Base-by-base conservation (phyloP, 2,329 filamentous ascomycete species). In the Cytospora mali region DNA sequence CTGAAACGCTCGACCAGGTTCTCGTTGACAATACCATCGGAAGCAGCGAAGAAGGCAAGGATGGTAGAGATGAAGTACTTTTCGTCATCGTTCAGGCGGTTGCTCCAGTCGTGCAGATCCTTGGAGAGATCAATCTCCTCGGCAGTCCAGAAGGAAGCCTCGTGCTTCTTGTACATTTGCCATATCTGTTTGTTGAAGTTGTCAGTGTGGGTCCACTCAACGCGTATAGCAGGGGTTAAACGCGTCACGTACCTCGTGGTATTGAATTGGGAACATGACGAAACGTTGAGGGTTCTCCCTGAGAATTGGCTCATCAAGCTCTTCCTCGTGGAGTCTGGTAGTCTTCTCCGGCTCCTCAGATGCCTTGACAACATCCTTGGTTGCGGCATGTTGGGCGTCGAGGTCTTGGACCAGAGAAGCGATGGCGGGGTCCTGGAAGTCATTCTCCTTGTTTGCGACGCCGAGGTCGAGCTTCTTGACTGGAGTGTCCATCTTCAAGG, bases 151-250 rank as follows among this genome's bases (percentile, higher is more conserved):
- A 99, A 99, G 50, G 95, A 98, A 58, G 95, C 95, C 79, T 99
- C 94, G 69, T 93, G 93, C 83, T 98, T 98, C 88, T 99, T 99
- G 88, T 99, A 99, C 94, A 98, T 98, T 80, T 98, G 94, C 95
- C 95, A 99, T 79, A 97, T 96, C 93, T 97, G 71, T 75, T 68
- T 58, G 55, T 66, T 57, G 66, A 66, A 62, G 66, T 61, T 62
- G 75, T 84, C 74, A 83, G 79, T 71, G 63, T 66, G 66, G 71
- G 69, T 70, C 59, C 83, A 89, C 83, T 90, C 84, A 83, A 92
- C 89, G 88, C 90, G 90, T 88, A 70, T n/a, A 25, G 21, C 18
- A 74, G 77, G 49, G 23, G 29, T 79, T 81, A 79, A 71, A 72
- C 70, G 69, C 71, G 72, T 70, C 67, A 85, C 92, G 79, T 80